Base-by-base conservation (phyloP, 176 grass and related monocot genomes). In the Aegilops bicornis region DNA sequence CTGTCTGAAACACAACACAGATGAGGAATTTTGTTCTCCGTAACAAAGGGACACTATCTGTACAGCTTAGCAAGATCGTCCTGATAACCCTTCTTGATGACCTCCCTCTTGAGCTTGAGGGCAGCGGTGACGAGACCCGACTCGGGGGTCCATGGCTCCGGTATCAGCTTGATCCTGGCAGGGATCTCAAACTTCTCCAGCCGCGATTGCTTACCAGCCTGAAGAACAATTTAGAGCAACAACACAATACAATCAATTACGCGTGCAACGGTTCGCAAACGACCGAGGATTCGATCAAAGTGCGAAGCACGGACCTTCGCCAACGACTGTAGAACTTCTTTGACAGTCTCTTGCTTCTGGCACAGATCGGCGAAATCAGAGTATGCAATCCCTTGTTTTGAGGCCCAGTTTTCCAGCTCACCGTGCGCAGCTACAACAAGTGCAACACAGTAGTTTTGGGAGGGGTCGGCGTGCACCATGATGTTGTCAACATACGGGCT, bases 181-280 rank as follows among this genome's bases (percentile, higher is more conserved):
- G 97, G 97, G 52, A 94, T 97, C 91, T 97, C 97, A 64, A 97
- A 96, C 85, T 90, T 99, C 85, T 99, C 90, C 62, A 97, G 70
- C n/a, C 86, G 78, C 0, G 82, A 78, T 89, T 93, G 85, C 87
- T 97, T 93, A 25, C 85, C 90, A 84, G 92, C 92, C 97, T 97
- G 84, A 79, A 84, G 6, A 76, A 81, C n/a, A 59, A 31, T n/a
- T n/a, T 54, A 50, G 20, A 24, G 32, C 70, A 24, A 64, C 39
- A 86, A 6, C 12, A 39, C 32, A 47, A n/a, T 54, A 22, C 60
- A 73, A 22, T 78, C 47, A 85, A 24, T 30, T 36, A 30, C 4
- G 16, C 0, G 1, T 47, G 73, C 30, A 64, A 66, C 25, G n/a
- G n/a, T 40, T 52, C 15, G 15, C 22, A 52, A 74, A 31, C 4